Evolutionary conservation across 805 yeast species (phyloP).

Genomic region (Kazachstania psychrophila): DNA sequence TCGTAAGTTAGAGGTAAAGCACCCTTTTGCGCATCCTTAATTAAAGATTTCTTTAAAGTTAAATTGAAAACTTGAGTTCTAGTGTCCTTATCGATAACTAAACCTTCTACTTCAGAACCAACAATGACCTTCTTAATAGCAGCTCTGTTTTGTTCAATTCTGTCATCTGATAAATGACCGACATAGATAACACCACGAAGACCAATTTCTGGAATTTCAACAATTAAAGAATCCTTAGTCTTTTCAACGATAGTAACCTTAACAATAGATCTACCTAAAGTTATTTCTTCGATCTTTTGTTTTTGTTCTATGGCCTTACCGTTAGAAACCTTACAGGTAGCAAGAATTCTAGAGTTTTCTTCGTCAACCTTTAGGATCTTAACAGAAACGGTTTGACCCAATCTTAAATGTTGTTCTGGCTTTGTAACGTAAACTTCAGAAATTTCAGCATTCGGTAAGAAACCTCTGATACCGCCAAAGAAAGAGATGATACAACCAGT

Average conservation of each 20-base stretch:
- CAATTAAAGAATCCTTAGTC: slow-evolving; percentile 60
- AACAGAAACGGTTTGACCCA: slow-evolving; percentile 78
- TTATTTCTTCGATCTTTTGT: slow-evolving; percentile 38
- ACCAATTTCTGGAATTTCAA: slow-evolving; percentile 44
- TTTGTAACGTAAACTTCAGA: slow-evolving; percentile 76
- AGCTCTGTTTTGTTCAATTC: slow-evolving; percentile 63
- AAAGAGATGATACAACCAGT: slow-evolving; percentile 79
- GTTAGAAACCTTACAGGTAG: slow-evolving; percentile 62
- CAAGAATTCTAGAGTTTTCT: slow-evolving; percentile 47
- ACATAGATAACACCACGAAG: slow-evolving; percentile 62
- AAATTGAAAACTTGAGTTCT: slow-evolving; percentile 52
- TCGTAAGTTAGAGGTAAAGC: slow-evolving; percentile 49
- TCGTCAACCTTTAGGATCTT: slow-evolving; percentile 51
- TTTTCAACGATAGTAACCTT: slow-evolving; percentile 60
- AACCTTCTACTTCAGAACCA: slow-evolving; percentile 51
- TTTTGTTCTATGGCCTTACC: slow-evolving; percentile 40
- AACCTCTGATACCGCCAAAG: slow-evolving; percentile 70
- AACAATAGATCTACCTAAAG: slow-evolving; percentile 54
- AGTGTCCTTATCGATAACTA: slow-evolving; percentile 58
- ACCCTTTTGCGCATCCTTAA: slow-evolving; percentile 49
- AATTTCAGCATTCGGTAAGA: slow-evolving; percentile 78
- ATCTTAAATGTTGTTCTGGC: slow-evolving; percentile 66
- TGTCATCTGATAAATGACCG: slow-evolving; percentile 72
- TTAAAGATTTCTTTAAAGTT: slow-evolving; percentile 55
- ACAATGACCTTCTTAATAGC: slow-evolving; percentile 50